Evolutionary conservation across 352 stramenopile genomes (phyloP).

Genomic region (Pythium brassicae): DNA sequence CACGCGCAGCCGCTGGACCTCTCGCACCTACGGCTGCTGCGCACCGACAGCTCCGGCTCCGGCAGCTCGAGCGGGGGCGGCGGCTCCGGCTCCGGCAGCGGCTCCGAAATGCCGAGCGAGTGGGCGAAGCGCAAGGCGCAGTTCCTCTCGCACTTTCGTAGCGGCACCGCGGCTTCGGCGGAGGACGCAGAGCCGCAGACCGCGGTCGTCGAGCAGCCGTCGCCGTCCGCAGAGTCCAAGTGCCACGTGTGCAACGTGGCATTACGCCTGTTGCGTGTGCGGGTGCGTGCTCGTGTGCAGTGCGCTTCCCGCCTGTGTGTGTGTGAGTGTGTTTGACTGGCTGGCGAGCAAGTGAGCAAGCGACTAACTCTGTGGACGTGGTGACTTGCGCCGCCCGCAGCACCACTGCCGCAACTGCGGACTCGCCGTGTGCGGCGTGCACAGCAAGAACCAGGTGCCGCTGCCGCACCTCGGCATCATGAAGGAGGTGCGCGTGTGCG

Average conservation of each 20-base stretch:
- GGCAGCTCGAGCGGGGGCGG: not conserved
- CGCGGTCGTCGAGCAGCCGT: too few relatives aligned
- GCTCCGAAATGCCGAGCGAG: slow-evolving; percentile 2
- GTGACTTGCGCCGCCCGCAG: too few relatives aligned
- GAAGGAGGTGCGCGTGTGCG: slow-evolving; percentile 69
- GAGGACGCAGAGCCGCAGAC: not conserved
- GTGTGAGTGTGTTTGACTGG: too few relatives aligned
- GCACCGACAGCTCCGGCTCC: not conserved
- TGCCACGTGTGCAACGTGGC: slow-evolving; percentile 64
- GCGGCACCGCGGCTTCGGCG: slow-evolving; percentile 11
- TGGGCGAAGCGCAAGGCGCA: slow-evolving; percentile 35
- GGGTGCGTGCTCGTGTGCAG: too few relatives aligned
- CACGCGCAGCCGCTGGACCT: not conserved
- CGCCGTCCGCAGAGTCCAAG: slow-evolving; percentile 33
- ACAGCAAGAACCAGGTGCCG: slow-evolving; percentile 77
- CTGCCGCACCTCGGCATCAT: slow-evolving; percentile 71
- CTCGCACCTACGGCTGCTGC: not conserved
- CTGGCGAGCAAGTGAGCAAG: too few relatives aligned
- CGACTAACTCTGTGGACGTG: too few relatives aligned
- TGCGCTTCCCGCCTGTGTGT: too few relatives aligned
- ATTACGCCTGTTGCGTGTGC: slow-evolving; percentile 42
- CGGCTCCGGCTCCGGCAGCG: not conserved
- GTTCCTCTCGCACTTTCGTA: slow-evolving; percentile 43
- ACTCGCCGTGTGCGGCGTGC: slow-evolving; percentile 58
- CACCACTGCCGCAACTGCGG: slow-evolving; percentile 68